Base-by-base conservation (phyloP, 1,284 basidiomycete species). In the Rhodotorula sp. region DNA sequence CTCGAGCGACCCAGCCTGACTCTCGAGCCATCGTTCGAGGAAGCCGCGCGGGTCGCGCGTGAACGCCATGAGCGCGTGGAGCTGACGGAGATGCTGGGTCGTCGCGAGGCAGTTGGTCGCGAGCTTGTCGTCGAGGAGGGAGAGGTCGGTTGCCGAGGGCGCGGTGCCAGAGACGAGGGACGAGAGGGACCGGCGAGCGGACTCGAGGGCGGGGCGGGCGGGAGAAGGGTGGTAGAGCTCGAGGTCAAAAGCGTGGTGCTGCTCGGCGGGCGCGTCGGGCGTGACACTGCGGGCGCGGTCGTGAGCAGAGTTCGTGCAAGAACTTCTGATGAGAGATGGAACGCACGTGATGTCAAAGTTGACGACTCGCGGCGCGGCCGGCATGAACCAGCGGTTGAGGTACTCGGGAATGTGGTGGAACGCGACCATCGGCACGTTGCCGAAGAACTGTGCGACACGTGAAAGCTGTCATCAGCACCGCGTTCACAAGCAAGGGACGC, bases 1-100 rank as follows among this genome's bases (percentile, higher is more conserved):
- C 80, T 95, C 92, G 52, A 99, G 81, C 80, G 96, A 93, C 27
- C 91, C 85, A 44, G 92, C 90, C 80, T 98, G 95, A 5, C 90
- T 92, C 66, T 90, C 89, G 47, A 97, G 82, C 91, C 91, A 98
- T 6, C 87, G 90, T 75, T 92, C 88, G 66, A 96, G 89, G 78
- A 97, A 96, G 46, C 84, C 84, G 1, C 87, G 84, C 0, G 93
- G 92, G 67, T 93, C 86, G 2, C 86, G 82, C 27, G 92, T 88
- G 78, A 97, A 98, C 0, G 88, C 86, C 62, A 88, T 84, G 54
- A 98, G 82, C n/a, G 88, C 1, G 91, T 86, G 77, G 92, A 93
- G 72, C 91, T 89, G 55, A 94, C 84, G 36, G 90, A 90, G 77
- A 72, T 68, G 30, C 75, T 11, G 4, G 4, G 47, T 8, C 9